Evolutionary conservation across 2,329 filamentous ascomycete genomes (phyloP), one percentile per base, ranked within the genome.

Genomic region (Teratosphaeria zuluensis): DNA sequence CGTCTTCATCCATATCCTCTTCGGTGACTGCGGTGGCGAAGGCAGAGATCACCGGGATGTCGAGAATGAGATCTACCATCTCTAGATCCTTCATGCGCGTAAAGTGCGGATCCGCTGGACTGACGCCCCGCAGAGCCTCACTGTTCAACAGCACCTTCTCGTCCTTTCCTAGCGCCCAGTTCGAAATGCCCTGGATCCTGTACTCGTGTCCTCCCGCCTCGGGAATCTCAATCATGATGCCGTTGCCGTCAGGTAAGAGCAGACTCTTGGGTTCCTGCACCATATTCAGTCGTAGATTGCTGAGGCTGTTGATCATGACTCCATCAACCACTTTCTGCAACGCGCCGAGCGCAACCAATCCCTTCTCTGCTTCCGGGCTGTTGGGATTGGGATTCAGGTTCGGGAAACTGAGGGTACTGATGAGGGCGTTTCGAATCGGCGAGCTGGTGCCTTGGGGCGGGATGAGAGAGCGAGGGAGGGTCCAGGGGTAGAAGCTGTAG

Each of bases 401-500:
- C 9, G 84, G 84, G 67, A 88, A 88, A 0, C 84, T 83, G 3
- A 88, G 79, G 57, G 87, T 85, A 56, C 94, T 85, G 2, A 90
- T 88, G 9, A 87, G 80, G 19, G 87, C 86, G 58, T 85, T 79
- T 4, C 84, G 80, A 64, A 95, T 86, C 12, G 82, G 84, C 4
- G 86, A 81, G 65, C 90, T 95, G n/a, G 81, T 87, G 0, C 88
- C 92, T 67, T 95, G 84, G 9, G 77, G 74, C 0, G 92, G 90
- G 2, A 96, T 80, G 65, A 95, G 79, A 30, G 83, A 80, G 1
- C 79, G 77, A 0, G 94, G 92, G 0, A 99, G 77, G 0, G 94
- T 97, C 92, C 92, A 97, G 0, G 94, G 94, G 68, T 91, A 97
- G 66, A 89, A 86, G 0, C 88, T 92, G 71, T 92, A 86, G 67